Base-by-base conservation (phyloP, 2,329 filamentous ascomycete species). In the Venturia aucupariae region DNA sequence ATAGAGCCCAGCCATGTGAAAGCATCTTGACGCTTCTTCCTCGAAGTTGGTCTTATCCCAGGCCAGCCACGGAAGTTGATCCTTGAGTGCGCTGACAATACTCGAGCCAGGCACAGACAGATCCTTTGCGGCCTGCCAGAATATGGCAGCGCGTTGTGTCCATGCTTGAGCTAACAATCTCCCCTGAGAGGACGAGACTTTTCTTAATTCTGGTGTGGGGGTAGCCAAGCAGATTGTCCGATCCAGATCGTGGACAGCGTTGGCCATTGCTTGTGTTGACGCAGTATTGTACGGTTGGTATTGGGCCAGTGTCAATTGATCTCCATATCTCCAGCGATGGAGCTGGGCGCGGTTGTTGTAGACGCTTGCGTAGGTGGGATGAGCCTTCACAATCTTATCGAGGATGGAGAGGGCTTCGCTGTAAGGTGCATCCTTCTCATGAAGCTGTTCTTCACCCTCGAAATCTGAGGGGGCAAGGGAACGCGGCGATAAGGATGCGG, bases 311-410 rank as follows among this genome's bases (percentile, higher is more conserved):
- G 30, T n/a, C 5, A 48, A 17, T 64, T 78, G 75, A 70, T 89
- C 86, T 13, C 86, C 86, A 67, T 87, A 85, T 64, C 86, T 75
- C 60, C 87, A 78, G 27, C 87, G 78, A 38, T 82, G 69, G 10
- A 87, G 81, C 73, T 92, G 90, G 2, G 87, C 89, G 61, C 89
- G 82, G 74, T 93, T 92, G 72, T 91, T 89, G 65, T 85, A 82
- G 6, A 86, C 87, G 67, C 87, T 90, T 27, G 89, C 88, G 73
- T 92, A 92, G 39, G 77, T 74, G 3, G 89, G 87, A 63, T 84
- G 72, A 30, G 82, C 74, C 2, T 77, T 70, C 48, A 91, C 82
- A 39, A 91, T 78, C 2, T 74, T 71, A 38, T 81, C 79, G 5
- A 92, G 76, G 6, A 77, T 74, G 11, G 73, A 41, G 11, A 72